Base-by-base conservation (phyloP, 1,284 basidiomycete genomes). In the Trametes pubescens region DNA sequence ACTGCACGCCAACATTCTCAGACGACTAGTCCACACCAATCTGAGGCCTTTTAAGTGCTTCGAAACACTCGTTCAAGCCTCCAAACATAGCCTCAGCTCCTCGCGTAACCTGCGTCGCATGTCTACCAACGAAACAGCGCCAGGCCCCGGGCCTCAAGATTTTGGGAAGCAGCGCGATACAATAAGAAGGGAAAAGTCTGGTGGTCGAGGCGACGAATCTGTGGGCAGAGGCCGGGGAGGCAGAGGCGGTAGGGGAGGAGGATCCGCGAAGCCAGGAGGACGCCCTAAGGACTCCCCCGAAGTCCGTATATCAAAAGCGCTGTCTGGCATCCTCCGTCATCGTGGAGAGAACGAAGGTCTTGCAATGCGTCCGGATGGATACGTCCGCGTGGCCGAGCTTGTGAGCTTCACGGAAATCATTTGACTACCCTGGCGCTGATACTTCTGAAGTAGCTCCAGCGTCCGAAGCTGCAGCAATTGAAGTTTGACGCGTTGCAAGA, bases 251-350 rank as follows among this genome's bases (percentile, higher is more conserved):
- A 48, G 46, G 26, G 51, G 60, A 21, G 67, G 47, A 14, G 47
- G 69, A n/a, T 68, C 67, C 1, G 70, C 65, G 13, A 86, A 82
- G 68, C 73, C 84, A 18, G 76, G 84, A 52, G 86, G 86, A 3
- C 73, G 82, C 8, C 80, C 82, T 0, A 82, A 75, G 58, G 86
- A 88, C 66, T 79, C 82, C 0, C 80, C 80, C 0, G 80, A 84
- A 56, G 79, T 84, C 4, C 80, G 82, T 13, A 65, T 91, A 22
- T 93, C 91, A 21, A 95, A 95, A 74, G 90, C 92, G 0, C 78
- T 97, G 0, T 89, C 93, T 0, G 96, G 92, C 82, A 84, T 97
- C 29, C 82, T 97, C 5, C 85, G 94, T 3, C 95, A 97, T 76
- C 93, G 93, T 0, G 93, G 93, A 0, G 81, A 87, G 69, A 87